phyloP scores from a whole-genome alignment of 2,329 filamentous ascomycete species.

The Rutstroemia sp. region DNA sequence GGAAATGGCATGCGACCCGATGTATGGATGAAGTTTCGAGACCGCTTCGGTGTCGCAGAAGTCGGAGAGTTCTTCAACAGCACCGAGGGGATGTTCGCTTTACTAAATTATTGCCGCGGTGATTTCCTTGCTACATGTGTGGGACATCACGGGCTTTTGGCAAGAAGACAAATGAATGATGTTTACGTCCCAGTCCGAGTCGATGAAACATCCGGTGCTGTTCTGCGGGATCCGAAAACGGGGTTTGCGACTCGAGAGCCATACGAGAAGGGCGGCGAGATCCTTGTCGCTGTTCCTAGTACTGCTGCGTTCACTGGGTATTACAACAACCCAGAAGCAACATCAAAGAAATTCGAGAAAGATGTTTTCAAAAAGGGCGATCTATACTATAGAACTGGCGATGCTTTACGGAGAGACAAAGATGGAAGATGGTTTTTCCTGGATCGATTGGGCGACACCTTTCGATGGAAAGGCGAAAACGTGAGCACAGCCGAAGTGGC shows the following conservation, averaged over 20 bases:
- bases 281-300: conserved; percentile 54
- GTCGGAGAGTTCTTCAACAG: conserved; percentile 73
- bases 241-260: conserved; percentile 57
- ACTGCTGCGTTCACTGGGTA: conserved; percentile 59
- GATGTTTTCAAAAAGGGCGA: conserved; percentile 63
- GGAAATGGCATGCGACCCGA: conserved; percentile 64
- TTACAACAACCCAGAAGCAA: conserved; percentile 59
- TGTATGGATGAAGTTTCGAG: conserved; percentile 56
- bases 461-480: conserved; percentile 67
- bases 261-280: conserved; percentile 67
- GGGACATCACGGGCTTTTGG: conserved; percentile 61
- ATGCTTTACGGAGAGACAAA: conserved; percentile 51
- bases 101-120: conserved; percentile 53
- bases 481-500: conserved; percentile 61
- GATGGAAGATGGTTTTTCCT: conserved; percentile 65
- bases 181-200: conserved; percentile 59
- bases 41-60: conserved; percentile 53
- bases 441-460: conserved; percentile 66
- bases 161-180: conserved; percentile 45
- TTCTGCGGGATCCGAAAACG: conserved; percentile 57
- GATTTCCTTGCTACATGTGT: conserved; percentile 58
- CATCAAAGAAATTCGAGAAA: conserved; percentile 55
- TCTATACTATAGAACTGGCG: conserved; percentile 60
- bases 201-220: conserved; percentile 60
- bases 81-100: conserved; percentile 60